Evolutionary conservation across 108 stramenopile genomes (phyloP).

Genomic region (Chaetoceros muelleri): DNA sequence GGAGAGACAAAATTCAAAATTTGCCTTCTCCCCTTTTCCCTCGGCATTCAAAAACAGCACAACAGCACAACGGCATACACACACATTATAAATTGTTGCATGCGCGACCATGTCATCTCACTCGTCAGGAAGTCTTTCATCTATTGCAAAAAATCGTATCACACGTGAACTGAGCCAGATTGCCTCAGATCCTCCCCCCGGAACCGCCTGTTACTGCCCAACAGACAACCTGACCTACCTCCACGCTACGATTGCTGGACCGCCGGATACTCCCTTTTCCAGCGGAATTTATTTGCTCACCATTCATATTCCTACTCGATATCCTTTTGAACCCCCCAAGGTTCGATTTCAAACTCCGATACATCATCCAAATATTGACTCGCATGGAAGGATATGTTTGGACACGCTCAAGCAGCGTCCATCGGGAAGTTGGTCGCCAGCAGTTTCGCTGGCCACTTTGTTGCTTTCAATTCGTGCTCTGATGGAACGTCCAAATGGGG

Average conservation of each 20-base stretch:
- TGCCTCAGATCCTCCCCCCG: constrained; percentile 47
- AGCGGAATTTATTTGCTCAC: constrained; percentile 43
- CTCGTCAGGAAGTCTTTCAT: too few relatives aligned
- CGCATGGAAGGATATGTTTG: constrained; percentile 55
- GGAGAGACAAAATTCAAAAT: too few relatives aligned
- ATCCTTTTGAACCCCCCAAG: constrained; percentile 63
- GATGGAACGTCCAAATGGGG: constrained; percentile 57
- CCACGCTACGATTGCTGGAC: constrained; percentile 55
- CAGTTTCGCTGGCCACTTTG: constrained; percentile 52
- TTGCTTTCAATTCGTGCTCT: constrained; percentile 53
- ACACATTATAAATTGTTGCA: too few relatives aligned
- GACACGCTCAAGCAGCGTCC: constrained; percentile 49
- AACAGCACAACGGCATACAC: too few relatives aligned
- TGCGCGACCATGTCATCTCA: too few relatives aligned
- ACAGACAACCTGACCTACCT: constrained; percentile 36
- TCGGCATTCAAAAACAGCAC: too few relatives aligned
- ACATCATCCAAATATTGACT: constrained; percentile 62
- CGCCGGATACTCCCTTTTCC: constrained; percentile 51
- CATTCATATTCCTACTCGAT: constrained; percentile 31
- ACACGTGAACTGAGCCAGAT: constrained; percentile 45
- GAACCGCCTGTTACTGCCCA: constrained; percentile 48
- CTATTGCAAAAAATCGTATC: constrained; percentile 31
- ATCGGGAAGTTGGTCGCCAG: constrained; percentile 57
- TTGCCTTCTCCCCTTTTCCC: too few relatives aligned
- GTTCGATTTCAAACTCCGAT: constrained; percentile 60